Evolutionary conservation across 2,329 filamentous ascomycete species (phyloP).

Genomic region (Orbilia quercus): DNA sequence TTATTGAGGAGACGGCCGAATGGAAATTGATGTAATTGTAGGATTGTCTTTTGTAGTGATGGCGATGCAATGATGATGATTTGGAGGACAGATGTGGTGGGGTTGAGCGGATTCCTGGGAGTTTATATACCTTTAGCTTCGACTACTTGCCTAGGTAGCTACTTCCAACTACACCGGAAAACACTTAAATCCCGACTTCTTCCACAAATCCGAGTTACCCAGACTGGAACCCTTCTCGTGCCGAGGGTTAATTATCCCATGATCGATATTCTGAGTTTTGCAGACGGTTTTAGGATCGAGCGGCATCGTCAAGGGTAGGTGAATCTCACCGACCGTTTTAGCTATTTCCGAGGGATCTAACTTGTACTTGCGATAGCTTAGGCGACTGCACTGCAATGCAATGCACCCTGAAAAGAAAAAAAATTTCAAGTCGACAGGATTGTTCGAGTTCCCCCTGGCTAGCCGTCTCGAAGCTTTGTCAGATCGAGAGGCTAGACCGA

Average conservation of each 20-base stretch:
- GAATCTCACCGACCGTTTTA: constrained; percentile 31
- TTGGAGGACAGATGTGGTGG: constrained; percentile 12
- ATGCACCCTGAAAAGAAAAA: constrained; percentile 2
- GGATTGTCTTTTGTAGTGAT: not conserved
- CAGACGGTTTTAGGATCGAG: constrained; percentile 39
- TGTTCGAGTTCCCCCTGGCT: too few species aligned
- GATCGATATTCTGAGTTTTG: constrained; percentile 4
- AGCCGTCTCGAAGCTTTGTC: too few species aligned
- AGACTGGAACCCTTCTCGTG: constrained; percentile 14
- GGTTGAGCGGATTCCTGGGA: constrained; percentile 11
- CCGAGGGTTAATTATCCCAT: constrained; percentile 5
- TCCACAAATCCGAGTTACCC: constrained; percentile 20
- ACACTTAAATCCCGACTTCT: too few species aligned
- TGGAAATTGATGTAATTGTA: not conserved
- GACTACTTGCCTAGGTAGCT: not conserved
- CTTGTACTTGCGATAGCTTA: not conserved
- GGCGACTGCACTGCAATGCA: constrained; percentile 11
- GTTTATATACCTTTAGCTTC: constrained; percentile 38
- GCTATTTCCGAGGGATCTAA: constrained; percentile 34
- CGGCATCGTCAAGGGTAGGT: constrained; percentile 11
- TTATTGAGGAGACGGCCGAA: not conserved
- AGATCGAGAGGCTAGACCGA: too few species aligned
- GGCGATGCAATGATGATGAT: constrained; percentile 15
- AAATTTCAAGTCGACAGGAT: too few species aligned
- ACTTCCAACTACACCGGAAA: not conserved